Percentiles rank a stretch among this genome's conserved stretches.
phyloP scores from a whole-genome alignment of 306 rosid species.

The Sesbania bispinosa region DNA sequence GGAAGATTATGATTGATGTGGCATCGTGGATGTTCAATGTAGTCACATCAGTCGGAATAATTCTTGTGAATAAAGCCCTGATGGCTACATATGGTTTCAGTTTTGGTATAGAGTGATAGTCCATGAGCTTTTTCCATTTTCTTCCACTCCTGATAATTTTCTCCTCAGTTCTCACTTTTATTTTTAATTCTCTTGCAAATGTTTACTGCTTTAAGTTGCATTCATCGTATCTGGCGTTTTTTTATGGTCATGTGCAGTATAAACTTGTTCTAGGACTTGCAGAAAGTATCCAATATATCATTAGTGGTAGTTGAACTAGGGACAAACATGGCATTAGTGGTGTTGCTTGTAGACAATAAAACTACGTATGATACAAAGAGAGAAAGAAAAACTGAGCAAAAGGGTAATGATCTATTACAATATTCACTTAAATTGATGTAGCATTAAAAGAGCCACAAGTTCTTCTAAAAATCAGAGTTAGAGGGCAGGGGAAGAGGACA shows the following conservation, averaged over 20 bases:
- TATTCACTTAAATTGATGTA: neutral
- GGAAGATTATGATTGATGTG: constrained; percentile 53
- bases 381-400: neutral
- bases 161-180: neutral
- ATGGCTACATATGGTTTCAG: constrained; percentile 72
- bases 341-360: neutral
- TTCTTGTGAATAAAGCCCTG: constrained; percentile 67
- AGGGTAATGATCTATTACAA: too few species aligned
- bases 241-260: neutral
- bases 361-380: neutral
- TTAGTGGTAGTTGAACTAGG: neutral
- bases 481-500: neutral
- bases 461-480: too few species aligned
- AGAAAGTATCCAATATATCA: neutral
- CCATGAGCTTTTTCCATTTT: neutral
- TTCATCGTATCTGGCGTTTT: too few species aligned
- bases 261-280: neutral
- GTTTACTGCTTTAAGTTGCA: constrained; percentile 4
- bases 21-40: constrained; percentile 84
- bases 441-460: neutral
- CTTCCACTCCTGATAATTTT: neutral
- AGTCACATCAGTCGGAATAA: constrained; percentile 75
- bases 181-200: neutral
- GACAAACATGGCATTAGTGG: neutral
- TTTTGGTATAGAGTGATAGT: constrained; percentile 47